Percentiles rank a stretch among this genome's conserved stretches.
These are phyloP conservation scores for Yamadazyma triangularis DNA, from an alignment of 1,139 yeast species.

Conservation along the genomic window DNA sequence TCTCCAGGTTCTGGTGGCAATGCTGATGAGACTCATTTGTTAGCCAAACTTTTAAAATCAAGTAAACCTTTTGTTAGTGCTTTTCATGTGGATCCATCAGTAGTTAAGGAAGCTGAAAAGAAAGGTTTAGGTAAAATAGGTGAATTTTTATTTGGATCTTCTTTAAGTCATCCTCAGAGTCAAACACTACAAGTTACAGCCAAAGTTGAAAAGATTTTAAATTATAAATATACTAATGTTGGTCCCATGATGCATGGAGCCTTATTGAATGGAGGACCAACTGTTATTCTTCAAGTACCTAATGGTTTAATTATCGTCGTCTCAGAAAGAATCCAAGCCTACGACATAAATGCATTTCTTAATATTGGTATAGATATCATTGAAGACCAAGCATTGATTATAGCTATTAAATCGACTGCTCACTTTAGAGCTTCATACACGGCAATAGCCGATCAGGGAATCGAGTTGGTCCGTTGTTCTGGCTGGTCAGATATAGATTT, in stretches of 20 bases:
- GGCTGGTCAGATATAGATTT: conserved; percentile 4
- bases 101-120: conserved; percentile 3
- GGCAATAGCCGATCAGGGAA: conserved; percentile 7
- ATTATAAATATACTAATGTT: conserved; percentile 5
- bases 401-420: conserved; percentile 7
- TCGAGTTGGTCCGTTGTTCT: conserved; percentile 3
- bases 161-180: conserved; percentile 5
- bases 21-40: conserved; percentile 8
- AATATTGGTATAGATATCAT: conserved; percentile 7
- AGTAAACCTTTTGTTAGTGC: conserved; percentile 6
- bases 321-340: conserved; percentile 9
- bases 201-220: conserved; percentile 2
- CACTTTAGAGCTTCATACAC: conserved; percentile 8
- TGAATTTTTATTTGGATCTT: conserved; percentile 4
- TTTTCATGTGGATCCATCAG: conserved; percentile 8
- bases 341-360: conserved; percentile 8
- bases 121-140: conserved; percentile 2
- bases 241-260: conserved; percentile 9
- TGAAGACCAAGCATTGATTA: conserved; percentile 4
- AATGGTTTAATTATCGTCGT: conserved; percentile 6
- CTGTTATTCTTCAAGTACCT: conserved; percentile 3
- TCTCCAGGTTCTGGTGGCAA: conserved; percentile 9
- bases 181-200: conserved; percentile 3
- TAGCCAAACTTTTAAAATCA: conserved; percentile 2
- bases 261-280: conserved; percentile 4